Percentiles rank a stretch among this genome's conserved stretches.
phyloP scores from a whole-genome alignment of 257 asterid species.

The Coffea canephora region DNA sequence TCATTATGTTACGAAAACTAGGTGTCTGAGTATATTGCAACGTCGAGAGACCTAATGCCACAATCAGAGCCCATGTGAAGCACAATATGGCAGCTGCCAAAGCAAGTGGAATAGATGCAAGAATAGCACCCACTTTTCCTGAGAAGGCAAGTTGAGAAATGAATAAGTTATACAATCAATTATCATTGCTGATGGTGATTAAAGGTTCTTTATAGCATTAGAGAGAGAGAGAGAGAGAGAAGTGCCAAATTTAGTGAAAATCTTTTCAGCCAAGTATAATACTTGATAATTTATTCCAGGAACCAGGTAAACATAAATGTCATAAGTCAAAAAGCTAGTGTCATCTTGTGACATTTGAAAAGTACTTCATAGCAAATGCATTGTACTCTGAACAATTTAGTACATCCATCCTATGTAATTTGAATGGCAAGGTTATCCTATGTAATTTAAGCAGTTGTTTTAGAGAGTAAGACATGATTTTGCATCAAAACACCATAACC shows the following conservation, averaged over 20 bases:
- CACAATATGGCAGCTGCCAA: constrained; percentile 92
- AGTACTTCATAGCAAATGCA: neutral
- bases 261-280: neutral
- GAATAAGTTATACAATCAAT: neutral
- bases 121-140: constrained; percentile 96
- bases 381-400: neutral
- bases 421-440: neutral
- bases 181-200: neutral
- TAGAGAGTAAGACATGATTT: neutral
- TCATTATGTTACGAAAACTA: constrained; percentile 77
- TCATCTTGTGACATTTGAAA: neutral
- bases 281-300: neutral
- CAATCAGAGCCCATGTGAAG: constrained; percentile 83
- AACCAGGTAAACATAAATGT: neutral
- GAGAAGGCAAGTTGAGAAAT: constrained; percentile 22
- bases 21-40: constrained; percentile 74
- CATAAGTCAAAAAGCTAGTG: neutral
- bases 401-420: neutral
- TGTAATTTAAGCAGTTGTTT: neutral
- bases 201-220: neutral
- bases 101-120: constrained; percentile 96
- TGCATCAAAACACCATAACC: neutral
- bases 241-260: neutral
- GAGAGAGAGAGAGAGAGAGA: no score
- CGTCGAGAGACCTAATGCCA: constrained; percentile 77